These are phyloP conservation scores for Physcomitrium patens DNA, from an alignment of 225 moss, liverwort and hornwort genomes.

Conservation along the genomic window DNA sequence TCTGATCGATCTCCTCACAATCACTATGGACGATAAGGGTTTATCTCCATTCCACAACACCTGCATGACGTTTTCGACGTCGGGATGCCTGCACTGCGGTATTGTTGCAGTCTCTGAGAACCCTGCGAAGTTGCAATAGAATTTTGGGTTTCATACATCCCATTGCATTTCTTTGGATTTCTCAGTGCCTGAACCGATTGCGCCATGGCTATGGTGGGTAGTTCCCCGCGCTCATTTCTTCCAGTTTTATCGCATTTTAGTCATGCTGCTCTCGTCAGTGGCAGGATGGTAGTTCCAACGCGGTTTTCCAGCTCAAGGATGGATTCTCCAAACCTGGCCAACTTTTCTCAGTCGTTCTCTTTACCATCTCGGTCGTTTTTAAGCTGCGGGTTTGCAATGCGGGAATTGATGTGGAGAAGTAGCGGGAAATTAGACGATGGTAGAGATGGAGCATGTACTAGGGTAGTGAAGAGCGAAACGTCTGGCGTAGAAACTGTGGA, in stretches of 20 bases:
- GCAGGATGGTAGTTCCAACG: not conserved
- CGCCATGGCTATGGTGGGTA: slow-evolving; percentile 22
- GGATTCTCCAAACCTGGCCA: not conserved
- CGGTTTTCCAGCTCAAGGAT: slow-evolving; percentile 5
- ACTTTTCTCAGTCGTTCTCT: not conserved
- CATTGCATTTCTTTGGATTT: no score
- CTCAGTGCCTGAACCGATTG: not conserved
- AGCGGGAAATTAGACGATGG: not conserved
- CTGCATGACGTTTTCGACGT: not conserved
- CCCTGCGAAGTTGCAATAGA: slow-evolving; percentile 8
- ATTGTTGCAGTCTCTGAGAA: not conserved
- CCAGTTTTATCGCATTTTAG: slow-evolving; percentile 3
- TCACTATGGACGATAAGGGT: no score
- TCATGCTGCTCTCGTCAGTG: not conserved
- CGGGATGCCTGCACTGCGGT: not conserved
- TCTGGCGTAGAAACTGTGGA: slow-evolving; percentile 14
- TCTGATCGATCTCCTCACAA: no score
- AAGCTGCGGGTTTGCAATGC: slow-evolving; percentile 12
- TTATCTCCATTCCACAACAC: no score
- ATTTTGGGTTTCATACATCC: not conserved
- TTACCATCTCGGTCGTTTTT: not conserved
- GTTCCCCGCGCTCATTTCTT: not conserved
- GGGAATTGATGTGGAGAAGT: slow-evolving; percentile 22
- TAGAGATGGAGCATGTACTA: not conserved
- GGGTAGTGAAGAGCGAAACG: slow-evolving; percentile 25